phyloP scores from a whole-genome alignment of 257 asterid species.

The Asclepias syriaca region DNA sequence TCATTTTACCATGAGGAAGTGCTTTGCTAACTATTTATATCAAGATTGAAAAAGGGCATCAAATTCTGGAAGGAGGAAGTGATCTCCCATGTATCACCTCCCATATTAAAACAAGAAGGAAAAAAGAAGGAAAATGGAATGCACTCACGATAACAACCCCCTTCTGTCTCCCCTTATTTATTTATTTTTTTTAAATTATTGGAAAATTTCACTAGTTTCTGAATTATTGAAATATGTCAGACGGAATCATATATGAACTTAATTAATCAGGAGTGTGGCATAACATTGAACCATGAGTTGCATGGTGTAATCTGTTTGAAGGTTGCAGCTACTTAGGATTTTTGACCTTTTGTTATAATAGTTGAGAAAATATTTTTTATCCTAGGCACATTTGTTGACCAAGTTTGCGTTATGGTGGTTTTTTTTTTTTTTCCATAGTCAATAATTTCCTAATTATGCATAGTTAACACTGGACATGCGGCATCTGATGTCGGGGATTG shows the following conservation, averaged over 20 bases:
- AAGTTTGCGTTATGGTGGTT: neutral
- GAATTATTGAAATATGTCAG: neutral
- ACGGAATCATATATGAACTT: neutral
- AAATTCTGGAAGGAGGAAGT: neutral
- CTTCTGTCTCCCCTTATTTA: too few species aligned
- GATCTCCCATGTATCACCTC: neutral
- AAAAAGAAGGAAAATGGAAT: neutral
- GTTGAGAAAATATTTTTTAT: neutral
- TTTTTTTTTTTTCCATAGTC: neutral
- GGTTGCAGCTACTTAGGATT: neutral
- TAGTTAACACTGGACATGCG: neutral
- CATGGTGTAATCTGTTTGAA: neutral
- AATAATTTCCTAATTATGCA: neutral
- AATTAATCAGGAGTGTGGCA: neutral
- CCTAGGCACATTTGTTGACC: neutral
- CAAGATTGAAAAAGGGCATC: neutral
- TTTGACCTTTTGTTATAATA: neutral
- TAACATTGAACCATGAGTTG: neutral
- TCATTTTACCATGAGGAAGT: neutral
- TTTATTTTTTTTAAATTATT: too few species aligned
- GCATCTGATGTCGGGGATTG: neutral
- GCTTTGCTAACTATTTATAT: neutral
- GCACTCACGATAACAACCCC: too few species aligned
- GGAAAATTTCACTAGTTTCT: neutral
- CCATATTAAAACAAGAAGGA: too few species aligned